Conservation (phyloP, 305 asterid species). For the Solanum aculeatissimum region DNA sequence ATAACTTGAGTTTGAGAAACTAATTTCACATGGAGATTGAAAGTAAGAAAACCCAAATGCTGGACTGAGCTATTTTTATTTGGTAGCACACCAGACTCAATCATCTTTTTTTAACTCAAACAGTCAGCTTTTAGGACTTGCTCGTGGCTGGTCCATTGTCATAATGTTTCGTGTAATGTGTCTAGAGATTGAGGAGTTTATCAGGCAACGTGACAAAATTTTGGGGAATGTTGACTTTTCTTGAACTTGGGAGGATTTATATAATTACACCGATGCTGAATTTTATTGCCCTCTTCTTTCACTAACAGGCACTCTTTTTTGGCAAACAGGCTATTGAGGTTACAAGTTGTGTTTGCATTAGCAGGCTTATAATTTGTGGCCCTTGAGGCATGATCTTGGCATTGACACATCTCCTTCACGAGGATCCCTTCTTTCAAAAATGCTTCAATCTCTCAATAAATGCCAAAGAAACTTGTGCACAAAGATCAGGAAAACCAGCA, state of each 20-base stretch:
- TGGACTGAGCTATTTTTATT: not conserved
- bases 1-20: not conserved
- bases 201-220: not conserved
- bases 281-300: not conserved
- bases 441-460: not conserved
- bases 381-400: not conserved
- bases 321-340: not conserved
- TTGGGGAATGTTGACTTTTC: not conserved
- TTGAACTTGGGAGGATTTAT: not conserved
- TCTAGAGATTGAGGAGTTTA: not conserved
- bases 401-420: not conserved
- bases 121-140: accelerated
- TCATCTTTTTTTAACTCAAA: no score
- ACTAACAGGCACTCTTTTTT: not conserved
- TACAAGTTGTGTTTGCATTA: not conserved
- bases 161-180: not conserved
- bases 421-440: not conserved
- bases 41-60: not conserved
- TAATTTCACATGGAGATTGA: not conserved
- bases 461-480: not conserved
- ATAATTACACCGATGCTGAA: not conserved
- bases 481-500: not conserved
- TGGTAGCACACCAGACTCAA: not conserved
- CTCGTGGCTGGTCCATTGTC: not conserved
- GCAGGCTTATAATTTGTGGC: not conserved